Evolutionary conservation across 371 early-diverging fungal genomes (phyloP).

Genomic region (Actinomucor elegans): DNA sequence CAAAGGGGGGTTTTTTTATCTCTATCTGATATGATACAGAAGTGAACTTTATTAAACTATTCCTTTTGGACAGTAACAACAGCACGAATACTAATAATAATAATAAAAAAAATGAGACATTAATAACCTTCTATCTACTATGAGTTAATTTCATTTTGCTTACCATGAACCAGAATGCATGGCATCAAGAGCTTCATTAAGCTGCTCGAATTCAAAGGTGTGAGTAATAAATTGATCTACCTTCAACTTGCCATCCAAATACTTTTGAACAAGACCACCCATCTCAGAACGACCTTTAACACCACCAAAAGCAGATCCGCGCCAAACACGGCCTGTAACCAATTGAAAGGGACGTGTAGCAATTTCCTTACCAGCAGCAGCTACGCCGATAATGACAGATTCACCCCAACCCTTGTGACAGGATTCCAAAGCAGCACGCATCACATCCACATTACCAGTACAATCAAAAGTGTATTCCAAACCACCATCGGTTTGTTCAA

Average conservation of each 20-base stretch:
- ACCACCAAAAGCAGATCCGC: conserved; percentile 96
- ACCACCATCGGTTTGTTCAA: conserved; percentile 93
- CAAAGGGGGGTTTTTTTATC: too few species aligned
- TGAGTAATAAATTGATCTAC: conserved; percentile 93
- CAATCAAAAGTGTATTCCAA: conserved; percentile 96
- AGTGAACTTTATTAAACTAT: too few species aligned
- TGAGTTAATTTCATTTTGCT: conserved; percentile 2
- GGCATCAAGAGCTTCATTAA: conserved; percentile 91
- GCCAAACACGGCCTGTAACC: conserved; percentile 94
- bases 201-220: conserved; percentile 72
- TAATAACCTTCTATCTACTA: too few species aligned
- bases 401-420: conserved; percentile 95
- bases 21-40: too few species aligned
- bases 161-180: conserved; percentile 83
- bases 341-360: conserved; percentile 93
- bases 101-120: not conserved
- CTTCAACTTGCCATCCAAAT: conserved; percentile 80
- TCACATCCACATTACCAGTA: conserved; percentile 86
- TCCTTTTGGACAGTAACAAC: conserved; percentile 46
- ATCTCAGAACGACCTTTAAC: conserved; percentile 93
- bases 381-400: conserved; percentile 89
- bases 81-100: conserved; percentile 57
- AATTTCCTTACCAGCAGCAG: conserved; percentile 91
- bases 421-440: conserved; percentile 93
- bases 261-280: conserved; percentile 85